Conservation (phyloP, 352 stramenopile species). For the Pythium dissimile region DNA sequence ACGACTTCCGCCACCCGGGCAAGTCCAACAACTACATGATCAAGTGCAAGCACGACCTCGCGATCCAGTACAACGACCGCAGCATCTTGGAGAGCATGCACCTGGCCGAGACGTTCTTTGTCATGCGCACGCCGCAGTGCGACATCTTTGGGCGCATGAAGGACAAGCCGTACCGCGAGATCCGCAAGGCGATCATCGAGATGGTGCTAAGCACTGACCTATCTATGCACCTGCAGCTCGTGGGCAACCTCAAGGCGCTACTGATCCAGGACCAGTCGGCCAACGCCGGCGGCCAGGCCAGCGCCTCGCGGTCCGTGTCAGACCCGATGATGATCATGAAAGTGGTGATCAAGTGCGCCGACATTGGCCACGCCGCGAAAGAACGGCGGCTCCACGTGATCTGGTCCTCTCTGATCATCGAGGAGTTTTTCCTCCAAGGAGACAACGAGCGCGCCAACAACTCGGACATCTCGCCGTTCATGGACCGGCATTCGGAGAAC, state of each 20-base stretch:
- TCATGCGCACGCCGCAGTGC: slow-evolving; percentile 64
- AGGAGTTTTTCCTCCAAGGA: slow-evolving; percentile 95
- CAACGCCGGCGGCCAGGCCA: background rate
- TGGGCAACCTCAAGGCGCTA: slow-evolving; percentile 75
- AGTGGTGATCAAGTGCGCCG: slow-evolving; percentile 86
- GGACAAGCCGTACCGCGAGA: slow-evolving; percentile 70
- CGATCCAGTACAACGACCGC: slow-evolving; percentile 81
- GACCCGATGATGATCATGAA: slow-evolving; percentile 89
- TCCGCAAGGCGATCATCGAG: slow-evolving; percentile 82
- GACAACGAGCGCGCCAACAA: slow-evolving; percentile 90
- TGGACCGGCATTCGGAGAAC: slow-evolving; percentile 88
- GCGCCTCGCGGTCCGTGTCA: slow-evolving; percentile 31
- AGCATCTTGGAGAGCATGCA: slow-evolving; percentile 88
- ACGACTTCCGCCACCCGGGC: slow-evolving; percentile 82
- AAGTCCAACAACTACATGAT: slow-evolving; percentile 88
- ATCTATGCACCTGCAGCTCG: slow-evolving; percentile 76
- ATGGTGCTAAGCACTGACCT: slow-evolving; percentile 88
- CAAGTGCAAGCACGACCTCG: slow-evolving; percentile 71
- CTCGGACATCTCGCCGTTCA: slow-evolving; percentile 90
- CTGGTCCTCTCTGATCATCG: slow-evolving; percentile 91
- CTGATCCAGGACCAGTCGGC: slow-evolving; percentile 56
- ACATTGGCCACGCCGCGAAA: slow-evolving; percentile 92
- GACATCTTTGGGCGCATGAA: slow-evolving; percentile 84
- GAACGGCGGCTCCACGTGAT: slow-evolving; percentile 78
- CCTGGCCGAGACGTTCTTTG: slow-evolving; percentile 79